Base-by-base conservation (phyloP, 2,329 filamentous ascomycete genomes). In the Ophiognomonia clavigignenti-juglandacearum region DNA sequence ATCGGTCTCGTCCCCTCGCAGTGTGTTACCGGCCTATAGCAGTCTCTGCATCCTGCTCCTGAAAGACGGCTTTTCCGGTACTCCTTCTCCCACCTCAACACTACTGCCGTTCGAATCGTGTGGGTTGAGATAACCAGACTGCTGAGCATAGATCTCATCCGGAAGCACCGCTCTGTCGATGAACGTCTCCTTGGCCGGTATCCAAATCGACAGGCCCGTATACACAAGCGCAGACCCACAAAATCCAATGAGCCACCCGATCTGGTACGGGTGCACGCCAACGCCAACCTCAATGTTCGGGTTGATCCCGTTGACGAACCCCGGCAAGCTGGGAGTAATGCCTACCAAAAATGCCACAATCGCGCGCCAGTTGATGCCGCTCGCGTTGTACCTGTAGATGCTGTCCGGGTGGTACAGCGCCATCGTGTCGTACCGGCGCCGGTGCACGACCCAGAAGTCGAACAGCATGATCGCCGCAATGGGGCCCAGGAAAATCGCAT, bases 381-480 rank as follows among this genome's bases (percentile, higher is more conserved):
- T 53, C 35, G 46, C 46, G 34, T 22, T 45, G 48, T 63, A 66
- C 35, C 58, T 55, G 46, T 69, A 69, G 19, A 64, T 65, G 11
- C 64, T 64, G 22, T 61, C 50, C 2, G 60, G 61, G 13, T 61
- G 56, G 48, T 69, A 69, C 44, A 69, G 46, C n/a, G 64, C 64
- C 1, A 62, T 62, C 16, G 67, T 59, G 43, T 68, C 62, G 47
- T 65, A 60, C 23, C 56, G 56, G 29, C 62, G 59, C 24, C 56
- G 53, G 46, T 67, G 64, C n/a, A 59, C 51, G 4, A 57, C 13
- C 56, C 56, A 60, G 39, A 57, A 60, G 45, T 60, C 58, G 8
- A 44, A 51, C 14, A 39, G 39, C 7, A 60, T 39, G 26, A 60
- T 49, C 3, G 52, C 58, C 4, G 58, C 56, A 7, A 60, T 52